A percentile compares a stretch with the other conserved stretches of the same genome.
Conservation (phyloP, 352 stramenopile species). For the Phytopythium boreale region DNA sequence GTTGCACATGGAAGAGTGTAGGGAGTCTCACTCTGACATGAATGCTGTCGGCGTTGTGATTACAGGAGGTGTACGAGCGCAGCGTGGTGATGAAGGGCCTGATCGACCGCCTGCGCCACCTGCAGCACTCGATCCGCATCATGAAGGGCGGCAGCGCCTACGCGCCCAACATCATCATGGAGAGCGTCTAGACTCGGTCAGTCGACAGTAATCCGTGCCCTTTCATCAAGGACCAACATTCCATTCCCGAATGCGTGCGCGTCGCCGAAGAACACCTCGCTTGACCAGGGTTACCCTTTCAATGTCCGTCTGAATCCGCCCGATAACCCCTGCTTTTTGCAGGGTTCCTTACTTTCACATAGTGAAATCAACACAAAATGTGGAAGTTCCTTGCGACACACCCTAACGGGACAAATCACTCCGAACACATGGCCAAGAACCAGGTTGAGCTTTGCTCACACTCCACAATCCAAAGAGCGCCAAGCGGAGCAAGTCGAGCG, state of each 20-base stretch:
- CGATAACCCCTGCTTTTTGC: neutral
- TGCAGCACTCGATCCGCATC: slow-evolving; percentile 75
- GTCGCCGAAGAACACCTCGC: neutral
- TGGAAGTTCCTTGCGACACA: neutral
- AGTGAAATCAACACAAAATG: neutral
- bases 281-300: neutral
- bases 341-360: neutral
- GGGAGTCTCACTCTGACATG: neutral
- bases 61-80: slow-evolving; percentile 80
- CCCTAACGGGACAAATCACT: neutral
- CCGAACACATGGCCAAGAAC: neutral
- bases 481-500: neutral
- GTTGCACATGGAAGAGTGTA: neutral
- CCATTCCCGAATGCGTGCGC: neutral
- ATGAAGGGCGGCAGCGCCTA: slow-evolving; percentile 68
- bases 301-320: neutral
- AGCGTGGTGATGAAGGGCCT: slow-evolving; percentile 86
- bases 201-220: neutral
- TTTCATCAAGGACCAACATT: neutral
- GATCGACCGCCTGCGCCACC: slow-evolving; percentile 70
- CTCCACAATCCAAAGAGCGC: neutral
- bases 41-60: neutral
- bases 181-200: slow-evolving; percentile 47
- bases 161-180: slow-evolving; percentile 63
- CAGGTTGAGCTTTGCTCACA: neutral